Percentiles rank a stretch among this genome's conserved stretches.
These are phyloP conservation scores for Penicillium italicum DNA, from an alignment of 2,329 filamentous ascomycete genomes.

Conservation along the genomic window DNA sequence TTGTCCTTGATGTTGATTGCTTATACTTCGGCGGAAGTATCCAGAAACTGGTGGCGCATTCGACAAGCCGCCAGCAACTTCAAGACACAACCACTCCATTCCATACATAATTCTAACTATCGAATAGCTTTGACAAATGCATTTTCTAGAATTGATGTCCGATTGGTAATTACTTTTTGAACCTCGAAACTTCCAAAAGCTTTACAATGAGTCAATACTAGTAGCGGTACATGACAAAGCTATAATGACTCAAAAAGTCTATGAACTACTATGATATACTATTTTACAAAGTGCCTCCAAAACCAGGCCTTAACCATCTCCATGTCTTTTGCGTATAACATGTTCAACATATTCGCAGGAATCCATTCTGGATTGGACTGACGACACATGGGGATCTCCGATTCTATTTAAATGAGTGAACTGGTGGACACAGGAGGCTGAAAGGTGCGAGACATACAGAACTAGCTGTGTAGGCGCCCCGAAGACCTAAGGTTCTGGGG, in stretches of 20 bases:
- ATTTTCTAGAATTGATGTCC: background rate
- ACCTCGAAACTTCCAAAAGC: background rate
- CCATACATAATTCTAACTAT: background rate
- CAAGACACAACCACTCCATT: constrained; percentile 2
- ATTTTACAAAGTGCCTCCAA: background rate
- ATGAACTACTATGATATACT: background rate
- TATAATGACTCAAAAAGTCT: background rate
- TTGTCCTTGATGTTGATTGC: background rate
- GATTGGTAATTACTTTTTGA: background rate
- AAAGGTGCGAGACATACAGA: background rate
- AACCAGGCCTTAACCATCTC: background rate
- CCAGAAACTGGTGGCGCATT: constrained; percentile 17
- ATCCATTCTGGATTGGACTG: background rate
- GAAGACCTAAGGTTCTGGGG: background rate
- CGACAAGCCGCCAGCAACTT: constrained; percentile 14
- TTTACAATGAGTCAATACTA: background rate
- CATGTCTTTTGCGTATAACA: background rate
- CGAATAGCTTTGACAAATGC: background rate
- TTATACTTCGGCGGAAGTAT: constrained; percentile 15
- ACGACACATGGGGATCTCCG: background rate
- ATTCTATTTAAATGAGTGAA: background rate
- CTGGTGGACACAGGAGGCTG: background rate
- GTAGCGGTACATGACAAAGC: background rate
- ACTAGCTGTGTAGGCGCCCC: background rate
- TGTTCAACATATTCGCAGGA: background rate